Base-by-base conservation (phyloP, 1,284 basidiomycete genomes). In the Microbotryum silenes-acaulis region DNA sequence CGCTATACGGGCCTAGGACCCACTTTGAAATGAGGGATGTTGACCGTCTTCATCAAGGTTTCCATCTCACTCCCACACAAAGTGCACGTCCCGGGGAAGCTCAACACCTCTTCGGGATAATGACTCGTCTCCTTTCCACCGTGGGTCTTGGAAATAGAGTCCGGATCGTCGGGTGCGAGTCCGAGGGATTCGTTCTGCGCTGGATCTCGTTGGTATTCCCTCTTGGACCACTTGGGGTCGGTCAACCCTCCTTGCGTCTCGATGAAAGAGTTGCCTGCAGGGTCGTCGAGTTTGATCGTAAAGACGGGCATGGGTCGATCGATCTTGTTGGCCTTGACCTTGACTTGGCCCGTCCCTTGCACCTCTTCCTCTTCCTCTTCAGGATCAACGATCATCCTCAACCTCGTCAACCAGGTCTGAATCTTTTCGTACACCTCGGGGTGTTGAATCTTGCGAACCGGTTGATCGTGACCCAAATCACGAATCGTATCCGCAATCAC, bases 21-120 rank as follows among this genome's bases (percentile, higher is more conserved):
- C 62, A 88, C 90, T 81, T 98, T 91, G 82, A 99, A 98, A 77
- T 99, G 94, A 0, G 96, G 96, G 69, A 99, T 97, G 72, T 85
- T 86, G 71, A 98, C 88, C 73, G 89, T 91, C 81, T 98, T 94
- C 90, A 98, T 97, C 69, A 85, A 79, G 0, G 94, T 98, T 73
- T 91, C 83, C 25, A 91, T 79, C 9, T 83, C 80, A 64, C 87
- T 86, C 3, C 87, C 86, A 76, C 96, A 99, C 66, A 88, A 89
- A 10, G 89, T 89, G 76, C 96, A 98, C 4, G 82, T 79, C 0
- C 90, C 89, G 1, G 85, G 88, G 80, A 98, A 99, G 18, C 85
- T 83, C 74, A 85, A 90, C 14, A 99, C 82, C 75, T 98, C 94
- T 65, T 97, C 93, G 42, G 80, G 79, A 60, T 79, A 76, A 4